A percentile compares a stretch with the other conserved stretches of the same genome.
Conservation (phyloP, 2,329 filamentous ascomycete genomes). For the Tolypocladium paradoxum region DNA sequence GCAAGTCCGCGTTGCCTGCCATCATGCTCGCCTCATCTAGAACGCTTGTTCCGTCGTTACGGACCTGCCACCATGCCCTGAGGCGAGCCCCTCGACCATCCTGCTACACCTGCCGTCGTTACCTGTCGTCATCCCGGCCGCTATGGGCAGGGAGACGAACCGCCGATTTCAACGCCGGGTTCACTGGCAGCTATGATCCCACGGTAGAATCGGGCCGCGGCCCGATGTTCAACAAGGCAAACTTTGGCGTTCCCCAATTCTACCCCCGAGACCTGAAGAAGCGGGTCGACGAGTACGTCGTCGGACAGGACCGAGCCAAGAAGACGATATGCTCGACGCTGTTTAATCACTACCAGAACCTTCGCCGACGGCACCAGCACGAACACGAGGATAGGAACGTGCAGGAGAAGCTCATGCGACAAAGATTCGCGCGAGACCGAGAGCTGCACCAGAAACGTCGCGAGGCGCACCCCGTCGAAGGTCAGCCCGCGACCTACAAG, state of each 20-base stretch:
- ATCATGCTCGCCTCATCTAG: constrained; percentile 20
- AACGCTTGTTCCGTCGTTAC: constrained; percentile 22
- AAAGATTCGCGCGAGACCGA: constrained; percentile 60
- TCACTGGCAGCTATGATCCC: constrained; percentile 49
- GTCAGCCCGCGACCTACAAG: constrained; percentile 31
- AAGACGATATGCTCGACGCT: constrained; percentile 87
- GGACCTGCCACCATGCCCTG: neutral
- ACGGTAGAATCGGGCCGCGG: constrained; percentile 40
- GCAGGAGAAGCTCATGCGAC: constrained; percentile 57
- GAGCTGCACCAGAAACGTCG: constrained; percentile 41
- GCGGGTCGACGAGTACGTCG: constrained; percentile 89
- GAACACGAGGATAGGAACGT: constrained; percentile 53
- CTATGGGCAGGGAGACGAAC: constrained; percentile 26
- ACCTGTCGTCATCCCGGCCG: constrained; percentile 13
- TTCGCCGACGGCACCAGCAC: constrained; percentile 67
- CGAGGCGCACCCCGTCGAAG: constrained; percentile 67
- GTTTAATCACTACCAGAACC: constrained; percentile 91
- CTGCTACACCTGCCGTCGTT: constrained; percentile 5
- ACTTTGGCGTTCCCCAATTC: constrained; percentile 50
- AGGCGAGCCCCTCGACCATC: neutral
- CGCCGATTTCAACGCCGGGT: constrained; percentile 44
- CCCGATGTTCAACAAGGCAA: constrained; percentile 48
- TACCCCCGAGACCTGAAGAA: constrained; percentile 68
- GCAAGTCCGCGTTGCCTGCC: neutral
- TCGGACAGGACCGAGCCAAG: constrained; percentile 90